Conservation (phyloP, 768 basidiomycete genomes). For the Pholiota molesta region DNA sequence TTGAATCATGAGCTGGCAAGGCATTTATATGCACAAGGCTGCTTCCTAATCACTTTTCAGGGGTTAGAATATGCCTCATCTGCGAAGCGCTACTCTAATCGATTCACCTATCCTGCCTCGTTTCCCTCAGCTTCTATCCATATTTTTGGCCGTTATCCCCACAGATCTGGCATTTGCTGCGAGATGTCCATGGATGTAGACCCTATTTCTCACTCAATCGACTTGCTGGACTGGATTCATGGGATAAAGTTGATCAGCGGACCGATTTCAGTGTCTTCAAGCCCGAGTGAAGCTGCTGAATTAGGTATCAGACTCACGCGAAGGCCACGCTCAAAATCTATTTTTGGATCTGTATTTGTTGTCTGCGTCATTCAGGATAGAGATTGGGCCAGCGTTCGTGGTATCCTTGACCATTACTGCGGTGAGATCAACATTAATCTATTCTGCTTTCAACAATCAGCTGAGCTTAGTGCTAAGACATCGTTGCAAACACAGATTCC, state of each 20-base stretch:
- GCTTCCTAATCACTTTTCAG: constrained; percentile 3
- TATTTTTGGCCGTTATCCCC: constrained; percentile 9
- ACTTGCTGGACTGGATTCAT: background rate
- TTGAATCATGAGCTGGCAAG: constrained; percentile 13
- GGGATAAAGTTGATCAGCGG: constrained; percentile 1
- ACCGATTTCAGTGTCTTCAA: background rate
- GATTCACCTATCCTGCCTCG: constrained; percentile 2
- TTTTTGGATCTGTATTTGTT: background rate
- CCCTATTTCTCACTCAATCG: constrained; percentile 3
- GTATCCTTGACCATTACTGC: constrained; percentile 2
- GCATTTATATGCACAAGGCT: background rate
- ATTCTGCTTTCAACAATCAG: constrained; percentile 1
- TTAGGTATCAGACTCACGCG: constrained; percentile 11
- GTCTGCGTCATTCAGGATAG: constrained; percentile 3
- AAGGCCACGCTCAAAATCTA: constrained; percentile 5
- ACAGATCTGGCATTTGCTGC: constrained; percentile 10
- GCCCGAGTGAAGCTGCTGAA: constrained; percentile 1
- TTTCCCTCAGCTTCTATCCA: background rate
- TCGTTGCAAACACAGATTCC: background rate
- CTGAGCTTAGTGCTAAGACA: constrained; percentile 2
- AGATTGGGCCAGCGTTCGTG: constrained; percentile 12
- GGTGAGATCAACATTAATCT: constrained; percentile 3
- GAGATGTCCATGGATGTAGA: constrained; percentile 8
- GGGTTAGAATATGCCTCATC: constrained; percentile 5
- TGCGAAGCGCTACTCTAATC: background rate